Conservation (phyloP, 495 filamentous ascomycete species). For the Margaritispora aquatica region DNA sequence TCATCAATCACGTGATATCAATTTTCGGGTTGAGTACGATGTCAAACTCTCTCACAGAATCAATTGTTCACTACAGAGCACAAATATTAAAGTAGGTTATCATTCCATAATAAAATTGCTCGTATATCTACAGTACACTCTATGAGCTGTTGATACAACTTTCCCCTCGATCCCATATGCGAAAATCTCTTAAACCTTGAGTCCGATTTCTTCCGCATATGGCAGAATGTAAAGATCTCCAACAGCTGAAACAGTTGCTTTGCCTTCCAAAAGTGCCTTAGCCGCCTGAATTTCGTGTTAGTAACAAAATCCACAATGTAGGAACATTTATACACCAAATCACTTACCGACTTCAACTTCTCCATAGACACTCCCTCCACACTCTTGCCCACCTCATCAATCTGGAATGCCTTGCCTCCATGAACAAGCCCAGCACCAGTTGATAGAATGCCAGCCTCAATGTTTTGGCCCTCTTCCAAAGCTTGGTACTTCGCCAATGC, state of each 20-base stretch:
- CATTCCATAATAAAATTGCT: constrained; percentile 14
- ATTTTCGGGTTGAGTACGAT: no score
- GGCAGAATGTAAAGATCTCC: constrained; percentile 86
- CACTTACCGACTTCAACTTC: constrained; percentile 79
- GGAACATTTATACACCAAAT: background rate
- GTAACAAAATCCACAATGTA: background rate
- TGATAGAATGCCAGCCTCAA: constrained; percentile 58
- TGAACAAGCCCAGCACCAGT: constrained; percentile 67
- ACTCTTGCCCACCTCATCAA: constrained; percentile 71
- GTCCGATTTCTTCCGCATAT: constrained; percentile 86
- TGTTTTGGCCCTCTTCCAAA: constrained; percentile 73
- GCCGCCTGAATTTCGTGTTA: constrained; percentile 52
- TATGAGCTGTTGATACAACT: constrained; percentile 44
- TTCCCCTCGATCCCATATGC: constrained; percentile 20
- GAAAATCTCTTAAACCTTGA: constrained; percentile 70
- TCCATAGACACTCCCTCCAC: constrained; percentile 77
- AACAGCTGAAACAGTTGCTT: constrained; percentile 80
- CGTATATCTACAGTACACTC: constrained; percentile 28
- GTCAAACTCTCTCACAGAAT: no score
- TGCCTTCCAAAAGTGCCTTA: constrained; percentile 77
- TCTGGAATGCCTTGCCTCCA: constrained; percentile 77
- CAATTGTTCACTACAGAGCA: background rate
- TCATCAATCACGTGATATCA: constrained; percentile 2
- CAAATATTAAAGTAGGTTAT: background rate
- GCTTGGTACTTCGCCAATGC: constrained; percentile 92